A percentile compares a stretch with the other conserved stretches of the same genome.
Conservation (phyloP, 2,329 filamentous ascomycete species). For the Rhynchosporium agropyri region DNA sequence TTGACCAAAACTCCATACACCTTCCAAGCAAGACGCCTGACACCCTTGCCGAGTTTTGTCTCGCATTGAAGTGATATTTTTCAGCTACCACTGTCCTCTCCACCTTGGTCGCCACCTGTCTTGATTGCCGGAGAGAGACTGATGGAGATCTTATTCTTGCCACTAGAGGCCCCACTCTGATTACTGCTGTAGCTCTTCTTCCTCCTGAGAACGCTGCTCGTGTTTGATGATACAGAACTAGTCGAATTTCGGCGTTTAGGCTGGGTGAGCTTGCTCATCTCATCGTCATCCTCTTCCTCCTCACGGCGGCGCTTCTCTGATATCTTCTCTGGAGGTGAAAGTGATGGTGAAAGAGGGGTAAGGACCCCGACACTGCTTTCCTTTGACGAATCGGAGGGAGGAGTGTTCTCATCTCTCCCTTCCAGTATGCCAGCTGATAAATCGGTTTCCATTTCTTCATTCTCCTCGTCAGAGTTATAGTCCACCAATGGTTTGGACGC, state of each 20-base stretch:
- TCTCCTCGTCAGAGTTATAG: conserved; percentile 91
- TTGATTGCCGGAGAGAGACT: conserved; percentile 52
- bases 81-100: conserved; percentile 34
- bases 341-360: conserved; percentile 35
- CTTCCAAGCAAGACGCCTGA: conserved; percentile 27
- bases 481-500: conserved; percentile 78
- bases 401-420: conserved; percentile 30
- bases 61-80: conserved; percentile 24
- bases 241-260: conserved; percentile 61
- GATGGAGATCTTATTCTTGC: conserved; percentile 59
- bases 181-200: conserved; percentile 51
- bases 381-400: conserved; percentile 32
- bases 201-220: conserved; percentile 42
- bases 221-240: conserved; percentile 41
- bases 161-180: conserved; percentile 44
- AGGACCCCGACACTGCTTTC: conserved; percentile 27
- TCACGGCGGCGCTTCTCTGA: conserved; percentile 89
- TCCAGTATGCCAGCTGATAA: conserved; percentile 38
- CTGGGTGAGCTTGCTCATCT: conserved; percentile 78
- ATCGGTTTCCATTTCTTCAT: conserved; percentile 62
- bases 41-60: conserved; percentile 19
- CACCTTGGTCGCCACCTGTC: conserved; percentile 37
- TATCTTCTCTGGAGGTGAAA: conserved; percentile 70
- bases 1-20: conserved; percentile 38
- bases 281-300: conserved; percentile 92